phyloP scores from a whole-genome alignment of 768 basidiomycete species.

The Neoboletus subvelutipes region DNA sequence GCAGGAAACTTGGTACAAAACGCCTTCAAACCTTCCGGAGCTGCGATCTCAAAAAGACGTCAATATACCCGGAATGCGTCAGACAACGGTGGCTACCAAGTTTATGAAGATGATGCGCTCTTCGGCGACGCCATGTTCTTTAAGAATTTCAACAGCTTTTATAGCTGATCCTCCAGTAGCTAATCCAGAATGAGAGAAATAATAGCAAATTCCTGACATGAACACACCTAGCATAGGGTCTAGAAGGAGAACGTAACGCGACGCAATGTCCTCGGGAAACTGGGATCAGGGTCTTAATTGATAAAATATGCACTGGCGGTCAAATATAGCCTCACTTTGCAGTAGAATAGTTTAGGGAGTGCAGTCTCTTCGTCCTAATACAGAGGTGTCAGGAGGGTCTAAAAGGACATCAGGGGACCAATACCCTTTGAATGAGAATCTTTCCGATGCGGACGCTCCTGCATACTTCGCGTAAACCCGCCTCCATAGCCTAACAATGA shows the following conservation, averaged over 20 bases:
- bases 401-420: slow-evolving; percentile 19
- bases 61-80: background rate
- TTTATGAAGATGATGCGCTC: slow-evolving; percentile 96
- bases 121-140: slow-evolving; percentile 89
- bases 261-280: slow-evolving; percentile 91
- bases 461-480: slow-evolving; percentile 93
- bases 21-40: slow-evolving; percentile 83
- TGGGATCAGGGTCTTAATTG: slow-evolving; percentile 26
- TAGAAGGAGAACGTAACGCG: slow-evolving; percentile 88
- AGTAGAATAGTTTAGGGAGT: slow-evolving; percentile 89
- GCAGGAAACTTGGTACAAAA: slow-evolving; percentile 77
- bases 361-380: slow-evolving; percentile 91
- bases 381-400: background rate
- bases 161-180: slow-evolving; percentile 98
- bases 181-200: slow-evolving; percentile 16
- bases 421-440: slow-evolving; percentile 93
- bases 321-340: slow-evolving; percentile 50
- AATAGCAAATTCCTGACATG: background rate
- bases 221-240: slow-evolving; percentile 94
- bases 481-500: slow-evolving; percentile 87
- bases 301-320: background rate
- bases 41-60: slow-evolving; percentile 60
- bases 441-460: slow-evolving; percentile 94
- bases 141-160: slow-evolving; percentile 93
- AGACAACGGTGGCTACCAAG: slow-evolving; percentile 47